A percentile compares a stretch with the other conserved stretches of the same genome.
Evolutionary conservation across 2,329 filamentous ascomycete species (phyloP).

Genomic region (Tolypocladium album): DNA sequence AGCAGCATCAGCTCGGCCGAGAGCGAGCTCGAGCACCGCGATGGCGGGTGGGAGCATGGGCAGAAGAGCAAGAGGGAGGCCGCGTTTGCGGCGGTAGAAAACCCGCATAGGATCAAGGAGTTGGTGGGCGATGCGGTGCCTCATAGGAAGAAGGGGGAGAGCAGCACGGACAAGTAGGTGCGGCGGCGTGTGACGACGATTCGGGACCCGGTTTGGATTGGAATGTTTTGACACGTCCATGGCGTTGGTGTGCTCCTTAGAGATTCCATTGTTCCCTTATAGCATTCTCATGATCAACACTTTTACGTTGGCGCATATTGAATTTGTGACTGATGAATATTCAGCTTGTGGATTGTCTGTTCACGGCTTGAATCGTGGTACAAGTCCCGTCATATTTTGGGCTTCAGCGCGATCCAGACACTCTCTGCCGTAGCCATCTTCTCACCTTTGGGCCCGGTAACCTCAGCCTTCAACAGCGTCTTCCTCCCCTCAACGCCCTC

Average conservation of each 20-base stretch:
- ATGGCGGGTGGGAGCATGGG: slow-evolving; percentile 25
- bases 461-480: slow-evolving; percentile 15
- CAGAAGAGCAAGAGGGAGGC: slow-evolving; percentile 41
- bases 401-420: slow-evolving; percentile 20
- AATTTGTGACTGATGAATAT: background rate
- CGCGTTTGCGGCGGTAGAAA: slow-evolving; percentile 38
- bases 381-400: slow-evolving; percentile 13
- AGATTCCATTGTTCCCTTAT: background rate
- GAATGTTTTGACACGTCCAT: background rate
- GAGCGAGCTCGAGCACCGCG: slow-evolving; percentile 38
- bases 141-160: slow-evolving; percentile 11
- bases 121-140: slow-evolving; percentile 14
- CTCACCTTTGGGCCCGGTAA: slow-evolving; percentile 17
- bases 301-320: too few relatives aligned
- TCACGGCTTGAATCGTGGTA: background rate
- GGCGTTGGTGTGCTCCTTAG: background rate
- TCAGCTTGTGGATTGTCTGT: background rate
- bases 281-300: background rate
- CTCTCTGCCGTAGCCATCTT: slow-evolving; percentile 19
- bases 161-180: background rate
- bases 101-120: slow-evolving; percentile 34
- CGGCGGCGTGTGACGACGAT: background rate
- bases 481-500: slow-evolving; percentile 23
- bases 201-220: background rate
- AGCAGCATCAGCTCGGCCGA: slow-evolving; percentile 42